Conservation (phyloP, 441 rosid genomes). For the Capsella rubella region DNA sequence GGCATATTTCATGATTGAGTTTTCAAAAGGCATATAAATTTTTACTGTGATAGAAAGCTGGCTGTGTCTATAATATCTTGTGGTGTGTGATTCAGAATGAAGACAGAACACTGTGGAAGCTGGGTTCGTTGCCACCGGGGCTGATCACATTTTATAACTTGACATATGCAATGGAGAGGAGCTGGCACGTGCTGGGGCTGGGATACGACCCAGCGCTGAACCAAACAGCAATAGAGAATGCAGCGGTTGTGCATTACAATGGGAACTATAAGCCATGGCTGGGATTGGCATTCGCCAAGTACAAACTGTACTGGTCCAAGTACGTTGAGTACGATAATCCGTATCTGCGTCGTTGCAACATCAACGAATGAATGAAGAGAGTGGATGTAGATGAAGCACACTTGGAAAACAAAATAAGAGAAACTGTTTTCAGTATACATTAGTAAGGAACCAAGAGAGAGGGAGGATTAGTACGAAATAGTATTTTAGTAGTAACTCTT, state of each 20-base stretch:
- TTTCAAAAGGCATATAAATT: neutral
- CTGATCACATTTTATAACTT: constrained; percentile 92
- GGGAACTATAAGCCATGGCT: constrained; percentile 98
- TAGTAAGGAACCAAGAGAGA: neutral
- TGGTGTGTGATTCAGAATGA: constrained; percentile 72
- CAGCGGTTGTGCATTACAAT: constrained; percentile 91
- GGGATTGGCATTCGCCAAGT: constrained; percentile 83
- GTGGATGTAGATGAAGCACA: constrained; percentile 15
- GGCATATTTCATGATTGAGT: constrained; percentile 3
- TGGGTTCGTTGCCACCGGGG: constrained; percentile 96
- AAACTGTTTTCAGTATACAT: neutral
- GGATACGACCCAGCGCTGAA: constrained; percentile 97
- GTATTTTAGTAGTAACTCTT: neutral
- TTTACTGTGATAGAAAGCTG: constrained; percentile 17
- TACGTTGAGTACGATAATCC: constrained; percentile 74
- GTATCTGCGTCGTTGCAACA: constrained; percentile 71
- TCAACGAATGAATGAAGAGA: constrained; percentile 37
- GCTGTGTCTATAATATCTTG: neutral
- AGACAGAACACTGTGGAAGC: constrained; percentile 95
- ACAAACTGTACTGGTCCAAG: constrained; percentile 84
- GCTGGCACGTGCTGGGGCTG: constrained; percentile 93
- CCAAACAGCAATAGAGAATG: constrained; percentile 83
- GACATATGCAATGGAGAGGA: constrained; percentile 77
- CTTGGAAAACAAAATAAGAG: neutral
- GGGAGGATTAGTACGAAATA: neutral